Evolutionary conservation across 768 basidiomycete genomes (phyloP).

Genomic region (Xerocomellus dryophilus): DNA sequence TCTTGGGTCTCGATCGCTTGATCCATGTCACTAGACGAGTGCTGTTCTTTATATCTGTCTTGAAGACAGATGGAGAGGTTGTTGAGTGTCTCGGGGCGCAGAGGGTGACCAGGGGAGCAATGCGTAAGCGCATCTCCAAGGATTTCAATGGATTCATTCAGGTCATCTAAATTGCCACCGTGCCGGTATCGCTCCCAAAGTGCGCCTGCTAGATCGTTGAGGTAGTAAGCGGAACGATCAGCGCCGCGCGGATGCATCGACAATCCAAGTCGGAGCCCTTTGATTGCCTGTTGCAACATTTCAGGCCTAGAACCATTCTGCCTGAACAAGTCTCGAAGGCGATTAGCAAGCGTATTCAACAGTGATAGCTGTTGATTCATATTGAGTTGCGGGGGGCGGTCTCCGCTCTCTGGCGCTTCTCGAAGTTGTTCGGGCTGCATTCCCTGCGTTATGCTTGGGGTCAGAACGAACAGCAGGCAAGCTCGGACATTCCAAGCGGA

Average conservation of each 20-base stretch:
- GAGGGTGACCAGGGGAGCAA: neutral
- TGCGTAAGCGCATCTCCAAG: neutral
- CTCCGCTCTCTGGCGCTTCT: neutral
- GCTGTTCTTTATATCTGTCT: neutral
- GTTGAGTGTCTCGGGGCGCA: constrained; percentile 9
- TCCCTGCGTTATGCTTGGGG: neutral
- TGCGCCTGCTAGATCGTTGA: constrained; percentile 7
- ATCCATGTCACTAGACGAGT: neutral
- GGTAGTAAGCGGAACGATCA: neutral
- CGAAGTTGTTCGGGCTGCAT: neutral
- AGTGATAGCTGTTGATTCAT: neutral
- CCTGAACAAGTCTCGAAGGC: neutral
- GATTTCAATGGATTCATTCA: constrained; percentile 4
- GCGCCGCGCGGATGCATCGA: neutral
- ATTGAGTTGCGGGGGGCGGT: neutral
- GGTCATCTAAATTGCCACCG: neutral
- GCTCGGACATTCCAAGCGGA: too few relatives aligned
- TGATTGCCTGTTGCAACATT: neutral
- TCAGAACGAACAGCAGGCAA: too few relatives aligned
- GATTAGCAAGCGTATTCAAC: neutral
- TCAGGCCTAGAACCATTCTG: neutral
- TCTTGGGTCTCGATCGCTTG: constrained; percentile 7
- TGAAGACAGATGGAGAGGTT: constrained; percentile 10
- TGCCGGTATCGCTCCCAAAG: neutral
- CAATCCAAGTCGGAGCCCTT: neutral